Evolutionary conservation across 768 basidiomycete genomes (phyloP), one percentile per base, ranked within the genome.

Genomic region (Trametes villosa): DNA sequence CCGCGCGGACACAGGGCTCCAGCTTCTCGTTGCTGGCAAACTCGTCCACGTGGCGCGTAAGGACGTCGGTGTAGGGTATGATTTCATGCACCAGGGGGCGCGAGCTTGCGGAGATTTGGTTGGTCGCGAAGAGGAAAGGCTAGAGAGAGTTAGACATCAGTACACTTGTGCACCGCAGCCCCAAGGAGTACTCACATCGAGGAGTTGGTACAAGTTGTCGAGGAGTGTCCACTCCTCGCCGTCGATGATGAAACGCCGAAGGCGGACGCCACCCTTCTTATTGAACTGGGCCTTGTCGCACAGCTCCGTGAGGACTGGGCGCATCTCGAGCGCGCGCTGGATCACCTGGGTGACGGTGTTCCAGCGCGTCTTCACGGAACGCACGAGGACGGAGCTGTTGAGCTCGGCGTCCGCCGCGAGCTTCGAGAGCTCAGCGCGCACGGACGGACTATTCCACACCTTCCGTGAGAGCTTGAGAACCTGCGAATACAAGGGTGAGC

Each of bases 41-140:
- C 3, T 67, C 49, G 17, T 68, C 69, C 15, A 76, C 57, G 0
- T 54, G 59, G 12, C 48, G 41, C 0, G 70, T 71, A 30, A 76
- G 42, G 4, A 56, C 52, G 53, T 75, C 72, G 20, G 74, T 63
- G 30, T 69, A 40, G 2, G 72, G 74, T 17, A 74, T 76, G 12
- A 75, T 69, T 34, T 72, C 48, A 45, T 73, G 69, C 30, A 75
- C 41, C 1, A 73, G 67, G 8, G 67, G 69, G 2, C 63, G 57
- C 11, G 47, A 44, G 20, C 48, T 58, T 24, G 64, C 22, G 0
- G 68, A 74, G 1, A 75, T 65, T 29, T 57, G 22, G 27, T 68
- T 62, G 53, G 74, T 74, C 0, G 68, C 72, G 50, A 46, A 44
- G 13, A 65, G 48, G 44, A 72, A 72, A 6, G 63, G 50, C 72